These are phyloP conservation scores for Eucalyptus shirleyi DNA, from an alignment of 345 rosid genomes.

Conservation along the genomic window DNA sequence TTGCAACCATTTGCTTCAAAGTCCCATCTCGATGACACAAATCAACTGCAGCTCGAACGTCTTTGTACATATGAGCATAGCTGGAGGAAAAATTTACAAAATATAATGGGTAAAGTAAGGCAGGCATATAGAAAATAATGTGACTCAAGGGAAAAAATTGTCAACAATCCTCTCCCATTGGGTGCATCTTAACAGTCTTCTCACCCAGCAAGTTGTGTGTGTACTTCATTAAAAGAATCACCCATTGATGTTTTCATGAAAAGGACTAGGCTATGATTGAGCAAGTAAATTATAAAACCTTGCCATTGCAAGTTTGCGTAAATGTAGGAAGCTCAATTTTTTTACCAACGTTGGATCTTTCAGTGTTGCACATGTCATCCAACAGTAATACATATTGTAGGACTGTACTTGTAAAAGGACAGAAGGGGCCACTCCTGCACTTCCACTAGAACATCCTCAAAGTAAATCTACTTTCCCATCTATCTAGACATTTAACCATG, in stretches of 20 bases:
- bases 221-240: background rate
- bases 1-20: slow-evolving; percentile 92
- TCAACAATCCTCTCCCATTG: background rate
- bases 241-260: background rate
- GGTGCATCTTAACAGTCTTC: background rate
- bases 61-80: slow-evolving; percentile 76
- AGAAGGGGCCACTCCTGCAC: background rate
- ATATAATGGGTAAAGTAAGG: background rate
- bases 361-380: background rate
- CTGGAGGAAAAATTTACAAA: slow-evolving; percentile 16
- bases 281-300: background rate
- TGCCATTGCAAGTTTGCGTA: background rate
- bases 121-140: background rate
- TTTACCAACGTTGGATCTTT: background rate
- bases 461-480: background rate
- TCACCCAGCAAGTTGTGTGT: background rate
- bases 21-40: slow-evolving; percentile 99
- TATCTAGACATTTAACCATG: background rate
- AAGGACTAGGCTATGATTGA: background rate
- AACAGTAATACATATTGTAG: background rate
- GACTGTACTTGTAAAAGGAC: background rate
- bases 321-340: background rate
- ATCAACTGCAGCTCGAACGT: slow-evolving; percentile 95
- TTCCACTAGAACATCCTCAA: background rate
- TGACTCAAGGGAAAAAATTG: background rate